A percentile compares a stretch with the other conserved stretches of the same genome.
Conservation (phyloP, 2,329 filamentous ascomycete genomes). For the Arthrobotrys iridis region DNA sequence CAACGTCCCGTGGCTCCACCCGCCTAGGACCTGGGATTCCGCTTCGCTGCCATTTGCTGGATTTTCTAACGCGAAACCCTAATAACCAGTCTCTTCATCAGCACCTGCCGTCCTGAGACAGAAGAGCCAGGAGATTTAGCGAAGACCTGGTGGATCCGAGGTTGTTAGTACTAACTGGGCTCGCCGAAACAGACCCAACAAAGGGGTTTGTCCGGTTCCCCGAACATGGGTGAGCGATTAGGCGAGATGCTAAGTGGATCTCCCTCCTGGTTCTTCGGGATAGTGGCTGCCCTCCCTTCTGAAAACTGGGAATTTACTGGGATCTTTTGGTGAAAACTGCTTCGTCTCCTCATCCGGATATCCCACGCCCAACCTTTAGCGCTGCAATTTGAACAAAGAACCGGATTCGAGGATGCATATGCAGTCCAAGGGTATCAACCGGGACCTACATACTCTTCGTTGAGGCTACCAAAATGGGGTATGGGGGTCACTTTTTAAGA, state of each 20-base stretch:
- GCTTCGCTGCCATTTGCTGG: slow-evolving; percentile 42
- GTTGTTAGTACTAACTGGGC: slow-evolving; percentile 17
- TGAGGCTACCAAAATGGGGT: slow-evolving; percentile 30
- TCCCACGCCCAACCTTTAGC: slow-evolving; percentile 19
- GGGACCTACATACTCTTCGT: background rate
- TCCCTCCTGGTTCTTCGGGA: slow-evolving; percentile 46
- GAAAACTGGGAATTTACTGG: slow-evolving; percentile 45
- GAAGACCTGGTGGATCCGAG: slow-evolving; percentile 23
- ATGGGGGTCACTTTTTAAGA: background rate
- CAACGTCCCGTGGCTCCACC: slow-evolving; percentile 50
- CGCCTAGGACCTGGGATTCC: slow-evolving; percentile 29
- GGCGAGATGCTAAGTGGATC: slow-evolving; percentile 41
- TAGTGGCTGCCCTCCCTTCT: slow-evolving; percentile 45
- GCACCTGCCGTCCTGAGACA: slow-evolving; percentile 43
- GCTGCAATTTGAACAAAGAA: slow-evolving; percentile 28
- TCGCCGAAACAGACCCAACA: slow-evolving; percentile 52
- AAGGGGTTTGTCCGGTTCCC: slow-evolving; percentile 54
- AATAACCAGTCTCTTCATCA: slow-evolving; percentile 18
- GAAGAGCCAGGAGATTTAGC: slow-evolving; percentile 25
- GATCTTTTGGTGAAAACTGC: too few relatives aligned
- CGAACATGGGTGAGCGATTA: slow-evolving; percentile 41
- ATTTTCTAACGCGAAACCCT: slow-evolving; percentile 30
- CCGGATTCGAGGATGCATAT: slow-evolving; percentile 39
- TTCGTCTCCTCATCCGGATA: slow-evolving; percentile 12
- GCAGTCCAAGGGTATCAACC: slow-evolving; percentile 24